Base-by-base conservation (phyloP, 805 yeast species). In the Metschnikowia chrysomelidarum region DNA sequence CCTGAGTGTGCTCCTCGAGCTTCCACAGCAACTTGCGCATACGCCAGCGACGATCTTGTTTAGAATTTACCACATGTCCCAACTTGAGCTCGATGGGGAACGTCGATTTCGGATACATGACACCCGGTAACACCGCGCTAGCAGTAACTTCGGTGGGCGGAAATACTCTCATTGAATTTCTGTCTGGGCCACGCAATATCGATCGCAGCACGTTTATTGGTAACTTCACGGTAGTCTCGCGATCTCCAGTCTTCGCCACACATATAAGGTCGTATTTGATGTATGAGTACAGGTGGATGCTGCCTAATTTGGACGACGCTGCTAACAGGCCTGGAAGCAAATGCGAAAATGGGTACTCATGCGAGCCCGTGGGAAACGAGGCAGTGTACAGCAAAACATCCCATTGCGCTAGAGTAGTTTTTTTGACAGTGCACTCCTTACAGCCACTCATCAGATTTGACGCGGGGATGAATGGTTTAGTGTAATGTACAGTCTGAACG, bases 71-170 rank as follows among this genome's bases (percentile, higher is more conserved):
- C 6, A 85, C 75, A 38, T 87, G 84, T 49, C 87, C 95, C 51
- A 93, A 62, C 46, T 80, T 78, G 52, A 93, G 66, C 53, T 88
- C 97, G 15, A 91, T 71, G 0, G 93, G 83, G 53, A 93, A 87
- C 1, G 82, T 71, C 0, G 96, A 82, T 55, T 85, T 82, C 9
- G 98, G 98, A 57, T 86, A 86, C 20, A 86, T 74, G 11, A 88
- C 95, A 44, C 84, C 84, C 2, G 98, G 98, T 32, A 93, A 66
- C 11, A 81, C 83, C 7, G 95, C 93, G 18, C 83, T 77, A 5
- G 96, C 94, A 3, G 87, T 81, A 23, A 93, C 81, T 27, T 83
- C 85, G 0, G 98, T 91, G 6, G 99, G 98, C 1, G 98, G 98
- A 60, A 93, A 93, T 1, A 93, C 86, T 42, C 99, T 74, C 24